Evolutionary conservation across 805 yeast species (phyloP).

Genomic region (Geotrichum ghanense): DNA sequence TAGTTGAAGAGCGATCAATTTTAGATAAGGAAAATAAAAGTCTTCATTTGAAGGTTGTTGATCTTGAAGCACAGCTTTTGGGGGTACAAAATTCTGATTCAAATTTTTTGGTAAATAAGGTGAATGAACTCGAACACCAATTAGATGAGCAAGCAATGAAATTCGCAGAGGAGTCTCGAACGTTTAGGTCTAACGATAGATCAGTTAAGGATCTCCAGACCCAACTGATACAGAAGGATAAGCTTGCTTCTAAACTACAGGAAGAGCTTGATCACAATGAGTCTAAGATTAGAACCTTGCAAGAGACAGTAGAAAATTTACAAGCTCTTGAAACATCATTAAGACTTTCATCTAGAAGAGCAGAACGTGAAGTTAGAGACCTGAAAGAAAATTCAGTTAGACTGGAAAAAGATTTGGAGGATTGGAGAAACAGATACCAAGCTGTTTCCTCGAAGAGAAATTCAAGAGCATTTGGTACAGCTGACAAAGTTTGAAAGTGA

Average conservation of each 20-base stretch:
- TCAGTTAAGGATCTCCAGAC: slow-evolving; percentile 16
- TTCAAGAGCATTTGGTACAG: slow-evolving; percentile 1
- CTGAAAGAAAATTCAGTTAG: slow-evolving; percentile 36
- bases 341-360: slow-evolving; percentile 29
- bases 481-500: too few relatives aligned
- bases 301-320: slow-evolving; percentile 23
- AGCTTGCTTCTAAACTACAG: slow-evolving; percentile 23
- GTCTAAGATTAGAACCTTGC: slow-evolving; percentile 33
- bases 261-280: slow-evolving; percentile 45
- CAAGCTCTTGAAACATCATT: slow-evolving; percentile 29
- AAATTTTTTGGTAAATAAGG: slow-evolving; percentile 8
- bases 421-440: slow-evolving; percentile 18
- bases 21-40: slow-evolving; percentile 25
- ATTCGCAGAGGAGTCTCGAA: slow-evolving; percentile 13
- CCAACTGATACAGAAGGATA: slow-evolving; percentile 20
- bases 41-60: slow-evolving; percentile 16
- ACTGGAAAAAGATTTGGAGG: slow-evolving; percentile 42
- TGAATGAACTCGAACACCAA: slow-evolving; percentile 16
- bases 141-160: slow-evolving; percentile 12
- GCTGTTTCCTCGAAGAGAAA: slow-evolving; percentile 1
- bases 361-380: slow-evolving; percentile 41
- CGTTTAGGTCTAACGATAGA: slow-evolving; percentile 16
- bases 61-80: slow-evolving; percentile 15
- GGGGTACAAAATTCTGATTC: slow-evolving; percentile 13
- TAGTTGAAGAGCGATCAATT: slow-evolving; percentile 18